Percentiles rank a stretch among this genome's conserved stretches.
These are phyloP conservation scores for Paramecium primaurelia DNA, from an alignment of 73 alveolate genomes.

Conservation along the genomic window DNA sequence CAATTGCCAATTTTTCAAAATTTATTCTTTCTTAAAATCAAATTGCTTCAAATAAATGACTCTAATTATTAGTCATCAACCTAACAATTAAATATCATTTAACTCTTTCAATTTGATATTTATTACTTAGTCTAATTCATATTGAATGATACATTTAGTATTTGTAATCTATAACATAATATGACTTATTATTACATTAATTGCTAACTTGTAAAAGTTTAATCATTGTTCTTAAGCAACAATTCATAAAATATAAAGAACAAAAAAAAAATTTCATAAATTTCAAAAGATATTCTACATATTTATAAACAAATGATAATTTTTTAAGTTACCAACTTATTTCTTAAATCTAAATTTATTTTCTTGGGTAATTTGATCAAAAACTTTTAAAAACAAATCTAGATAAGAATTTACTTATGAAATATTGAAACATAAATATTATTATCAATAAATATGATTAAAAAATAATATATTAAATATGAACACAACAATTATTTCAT, in stretches of 20 bases:
- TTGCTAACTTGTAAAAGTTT: neutral
- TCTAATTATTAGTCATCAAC: neutral
- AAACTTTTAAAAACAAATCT: too few species aligned
- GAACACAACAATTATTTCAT: neutral
- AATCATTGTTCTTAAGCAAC: too few species aligned
- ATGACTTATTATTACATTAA: neutral
- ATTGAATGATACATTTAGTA: neutral
- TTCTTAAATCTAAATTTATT: neutral
- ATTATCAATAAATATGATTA: neutral
- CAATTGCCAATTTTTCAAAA: neutral
- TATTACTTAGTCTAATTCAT: neutral
- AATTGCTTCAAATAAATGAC: too few species aligned
- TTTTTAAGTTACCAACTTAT: too few species aligned
- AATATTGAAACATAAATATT: too few species aligned
- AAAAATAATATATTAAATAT: neutral
- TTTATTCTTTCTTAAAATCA: neutral
- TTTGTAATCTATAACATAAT: neutral
- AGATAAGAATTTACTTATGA: too few species aligned
- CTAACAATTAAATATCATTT: neutral
- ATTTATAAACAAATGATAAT: too few species aligned
- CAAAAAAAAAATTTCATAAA: too few species aligned
- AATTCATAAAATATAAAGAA: too few species aligned
- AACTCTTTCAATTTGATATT: neutral
- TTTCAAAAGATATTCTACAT: too few species aligned
- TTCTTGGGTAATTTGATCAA: neutral